Conservation (phyloP, 1,284 basidiomycete genomes). For the Quambalaria eucalypti region DNA sequence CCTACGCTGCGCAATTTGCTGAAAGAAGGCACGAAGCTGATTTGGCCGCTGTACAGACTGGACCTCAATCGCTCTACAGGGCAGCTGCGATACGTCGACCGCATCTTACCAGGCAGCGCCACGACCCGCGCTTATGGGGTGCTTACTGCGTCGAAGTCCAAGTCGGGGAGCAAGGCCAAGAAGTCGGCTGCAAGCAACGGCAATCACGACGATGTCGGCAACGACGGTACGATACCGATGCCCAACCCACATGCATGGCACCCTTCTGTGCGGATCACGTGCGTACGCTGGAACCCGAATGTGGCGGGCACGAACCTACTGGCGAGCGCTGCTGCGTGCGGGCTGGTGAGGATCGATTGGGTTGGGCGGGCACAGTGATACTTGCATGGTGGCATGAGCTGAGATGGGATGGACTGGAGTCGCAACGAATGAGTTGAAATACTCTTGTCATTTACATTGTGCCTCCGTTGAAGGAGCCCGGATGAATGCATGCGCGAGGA, state of each 20-base stretch:
- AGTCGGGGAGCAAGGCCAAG: not conserved
- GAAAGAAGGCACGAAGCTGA: conserved; percentile 41
- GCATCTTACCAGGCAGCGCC: conserved; percentile 71
- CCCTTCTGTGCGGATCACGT: conserved; percentile 63
- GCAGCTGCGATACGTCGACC: conserved; percentile 73
- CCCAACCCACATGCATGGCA: conserved; percentile 56
- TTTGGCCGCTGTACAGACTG: conserved; percentile 71
- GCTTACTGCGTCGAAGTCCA: too few species aligned
- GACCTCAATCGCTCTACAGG: conserved; percentile 67
- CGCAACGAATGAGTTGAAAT: too few species aligned
- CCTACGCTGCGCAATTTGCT: conserved; percentile 54
- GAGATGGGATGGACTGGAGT: too few species aligned
- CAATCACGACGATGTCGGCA: not conserved
- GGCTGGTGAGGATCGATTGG: conserved; percentile 70
- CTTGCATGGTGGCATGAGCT: too few species aligned
- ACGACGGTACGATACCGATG: not conserved
- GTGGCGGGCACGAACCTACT: conserved; percentile 60
- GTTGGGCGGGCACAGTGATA: too few species aligned
- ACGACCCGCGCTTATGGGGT: too few species aligned
- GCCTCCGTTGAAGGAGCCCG: too few species aligned
- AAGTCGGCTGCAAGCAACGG: not conserved
- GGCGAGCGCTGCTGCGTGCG: conserved; percentile 69
- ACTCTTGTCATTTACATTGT: too few species aligned
- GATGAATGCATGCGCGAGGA: too few species aligned
- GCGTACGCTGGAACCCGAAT: conserved; percentile 71